Base-by-base conservation (phyloP, 148 eudicot genomes). In the Chenopodium suecicum region DNA sequence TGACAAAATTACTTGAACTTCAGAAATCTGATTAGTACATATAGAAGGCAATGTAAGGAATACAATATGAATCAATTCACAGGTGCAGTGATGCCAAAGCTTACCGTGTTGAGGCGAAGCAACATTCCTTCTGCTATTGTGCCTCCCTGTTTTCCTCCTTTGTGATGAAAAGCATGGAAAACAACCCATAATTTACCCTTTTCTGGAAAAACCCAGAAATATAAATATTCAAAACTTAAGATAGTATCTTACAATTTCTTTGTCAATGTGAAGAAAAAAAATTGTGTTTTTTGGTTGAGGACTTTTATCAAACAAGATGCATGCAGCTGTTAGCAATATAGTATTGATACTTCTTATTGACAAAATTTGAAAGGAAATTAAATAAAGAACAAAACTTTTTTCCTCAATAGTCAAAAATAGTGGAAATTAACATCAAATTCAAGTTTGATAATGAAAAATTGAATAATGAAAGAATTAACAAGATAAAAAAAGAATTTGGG, bases 131-230 rank as follows among this genome's bases (percentile, higher is more conserved):
- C 48, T 75, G 79, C 85, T 88, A 67, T 70, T 78, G 25, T 75
- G 11, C 77, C 78, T 87, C 78, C 74, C 44, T 80, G 89, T 73
- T 84, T 79, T 90, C 82, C 78, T 88, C 50, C 87, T 88, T 62
- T 84, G 84, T 50, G 89, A 89, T 48, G 92, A 84, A 87, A 94
- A 94, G 79, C 97, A 94, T 70, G 94, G 90, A 87, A 94, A 89
- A 78, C 94, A 89, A 78, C 88, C 86, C 94, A 91, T 91, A 9
- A 82, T 70, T 80, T 72, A 48, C 54, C 58, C 69, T 74, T 54
- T 54, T 73, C 68, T 46, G 22, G 17, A 20, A 81, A 63, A 72
- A 52, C 47, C 68, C 31, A 80, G 46, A 70, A 80, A 52, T 37
- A 1, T 23, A 34, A 37, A 4, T 23, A 48, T 1, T 12, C 25